Evolutionary conservation across 805 yeast species (phyloP), one percentile per base, ranked within the genome.

Genomic region (Hanseniaspora guilliermondii): DNA sequence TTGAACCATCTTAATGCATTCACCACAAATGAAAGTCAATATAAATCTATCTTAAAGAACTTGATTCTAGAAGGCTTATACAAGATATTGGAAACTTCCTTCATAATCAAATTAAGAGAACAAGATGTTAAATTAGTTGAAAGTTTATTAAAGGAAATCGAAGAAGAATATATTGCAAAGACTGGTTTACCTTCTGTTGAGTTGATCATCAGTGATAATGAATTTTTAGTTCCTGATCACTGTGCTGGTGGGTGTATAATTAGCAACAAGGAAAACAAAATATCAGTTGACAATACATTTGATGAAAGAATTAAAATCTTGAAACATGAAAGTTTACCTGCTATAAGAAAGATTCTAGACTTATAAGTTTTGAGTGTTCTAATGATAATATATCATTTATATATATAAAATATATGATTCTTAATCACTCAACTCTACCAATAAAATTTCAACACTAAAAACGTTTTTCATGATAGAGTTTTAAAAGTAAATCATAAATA

Each of bases 261-360:
- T 47, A 68, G 77, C 55, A 85, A 85, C 65, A 77, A 77, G 37
- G 68, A 77, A 42, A 95, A 94, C 53, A 87, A 85, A 72, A 88
- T 93, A 60, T 89, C 84, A 62, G 87, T 93, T 55, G 76, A 86
- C 71, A 93, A 93, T 74, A 89, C 98, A 47, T 77, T 93, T 64
- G 96, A 88, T 64, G 97, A 89, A 75, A 86, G 99, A 73, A 79
- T 93, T 65, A 78, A 82, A 63, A 71, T 93, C 58, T 76, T 93
- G 63, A 77, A 85, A 38, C 85, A 85, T 67, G 86, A 81, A 64
- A 85, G 96, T 7, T 78, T 93, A 61, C 99, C 99, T 48, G 94
- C 89, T 54, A 81, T 93, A 59, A 83, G 97, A 73, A 75, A 85
- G 59, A 37, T 39, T 16, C 30, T 52, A 24, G 55, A 44, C n/a